These are phyloP conservation scores for Aspergillus sp. DNA, from an alignment of 2,329 filamentous ascomycete species.

Conservation along the genomic window DNA sequence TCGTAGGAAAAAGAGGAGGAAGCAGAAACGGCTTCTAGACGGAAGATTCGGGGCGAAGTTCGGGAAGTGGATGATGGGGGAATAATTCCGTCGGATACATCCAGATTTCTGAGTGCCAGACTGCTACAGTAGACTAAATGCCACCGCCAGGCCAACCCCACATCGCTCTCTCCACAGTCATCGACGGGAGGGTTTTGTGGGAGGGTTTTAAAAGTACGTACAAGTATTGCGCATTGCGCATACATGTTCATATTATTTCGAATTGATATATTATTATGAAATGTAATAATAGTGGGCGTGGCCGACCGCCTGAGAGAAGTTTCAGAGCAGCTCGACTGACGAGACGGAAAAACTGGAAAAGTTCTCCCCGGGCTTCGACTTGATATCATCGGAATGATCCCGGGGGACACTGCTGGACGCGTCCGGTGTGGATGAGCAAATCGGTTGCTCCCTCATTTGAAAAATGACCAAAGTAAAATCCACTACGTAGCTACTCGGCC, in stretches of 20 bases:
- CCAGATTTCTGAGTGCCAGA: background rate
- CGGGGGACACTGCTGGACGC: background rate
- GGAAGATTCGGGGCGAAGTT: constrained; percentile 17
- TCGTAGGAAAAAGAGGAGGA: constrained; percentile 5
- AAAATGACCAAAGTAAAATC: background rate
- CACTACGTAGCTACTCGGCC: background rate
- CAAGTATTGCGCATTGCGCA: too few species aligned
- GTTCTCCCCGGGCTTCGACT: background rate
- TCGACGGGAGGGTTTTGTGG: too few species aligned
- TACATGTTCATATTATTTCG: too few species aligned
- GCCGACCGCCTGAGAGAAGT: too few species aligned
- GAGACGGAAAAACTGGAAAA: background rate
- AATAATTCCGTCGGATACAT: constrained; percentile 3
- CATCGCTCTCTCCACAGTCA: background rate
- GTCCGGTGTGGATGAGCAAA: background rate
- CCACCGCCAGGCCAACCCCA: background rate
- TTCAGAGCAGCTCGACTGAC: background rate
- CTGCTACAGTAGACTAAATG: too few species aligned
- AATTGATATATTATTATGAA: too few species aligned
- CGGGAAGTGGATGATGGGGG: constrained; percentile 18
- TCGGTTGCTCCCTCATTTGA: background rate
- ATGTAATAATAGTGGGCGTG: too few species aligned
- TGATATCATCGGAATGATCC: background rate
- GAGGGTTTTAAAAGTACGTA: too few species aligned
- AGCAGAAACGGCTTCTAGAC: constrained; percentile 12